phyloP scores from a whole-genome alignment of 2,329 filamentous ascomycete genomes.

The Fusarium luffae region DNA sequence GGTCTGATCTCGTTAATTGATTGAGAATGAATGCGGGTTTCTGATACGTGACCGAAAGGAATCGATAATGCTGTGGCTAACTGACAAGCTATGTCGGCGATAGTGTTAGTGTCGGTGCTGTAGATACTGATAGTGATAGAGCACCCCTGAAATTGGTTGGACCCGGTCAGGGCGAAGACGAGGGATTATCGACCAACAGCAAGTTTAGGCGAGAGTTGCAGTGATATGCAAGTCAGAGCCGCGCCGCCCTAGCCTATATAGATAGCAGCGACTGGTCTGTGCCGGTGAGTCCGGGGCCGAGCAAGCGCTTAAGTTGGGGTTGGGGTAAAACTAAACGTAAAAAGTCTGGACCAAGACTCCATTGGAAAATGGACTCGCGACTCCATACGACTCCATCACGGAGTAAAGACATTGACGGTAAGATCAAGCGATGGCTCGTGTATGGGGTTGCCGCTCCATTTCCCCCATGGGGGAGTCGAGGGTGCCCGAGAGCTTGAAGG shows the following conservation, averaged over 20 bases:
- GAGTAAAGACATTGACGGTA: constrained; percentile 7
- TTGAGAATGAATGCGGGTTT: constrained; percentile 2
- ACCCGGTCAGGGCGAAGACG: not conserved
- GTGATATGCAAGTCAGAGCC: not conserved
- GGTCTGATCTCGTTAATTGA: not conserved
- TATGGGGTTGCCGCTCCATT: not conserved
- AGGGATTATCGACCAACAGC: constrained; percentile 4
- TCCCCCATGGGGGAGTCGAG: not conserved
- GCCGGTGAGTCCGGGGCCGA: constrained; percentile 20
- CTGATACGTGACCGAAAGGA: constrained; percentile 1
- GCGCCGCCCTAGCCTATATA: not conserved
- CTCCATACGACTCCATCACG: constrained; percentile 9
- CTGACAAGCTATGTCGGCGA: not conserved
- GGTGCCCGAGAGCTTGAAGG: not conserved
- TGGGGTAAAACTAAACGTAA: constrained; percentile 2
- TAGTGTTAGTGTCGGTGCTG: not conserved
- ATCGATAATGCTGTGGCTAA: constrained; percentile 15
- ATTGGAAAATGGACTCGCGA: not conserved
- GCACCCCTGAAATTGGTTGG: not conserved
- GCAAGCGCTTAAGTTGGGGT: not conserved
- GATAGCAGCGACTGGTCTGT: constrained; percentile 15
- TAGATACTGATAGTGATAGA: constrained; percentile 3
- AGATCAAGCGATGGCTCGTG: constrained; percentile 21
- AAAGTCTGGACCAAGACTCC: constrained; percentile 1
- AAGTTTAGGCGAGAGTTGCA: constrained; percentile 25